Percentiles rank a stretch among this genome's conserved stretches.
Evolutionary conservation across 108 stramenopile species (phyloP).

Genomic region (Cyclotella baltica): DNA sequence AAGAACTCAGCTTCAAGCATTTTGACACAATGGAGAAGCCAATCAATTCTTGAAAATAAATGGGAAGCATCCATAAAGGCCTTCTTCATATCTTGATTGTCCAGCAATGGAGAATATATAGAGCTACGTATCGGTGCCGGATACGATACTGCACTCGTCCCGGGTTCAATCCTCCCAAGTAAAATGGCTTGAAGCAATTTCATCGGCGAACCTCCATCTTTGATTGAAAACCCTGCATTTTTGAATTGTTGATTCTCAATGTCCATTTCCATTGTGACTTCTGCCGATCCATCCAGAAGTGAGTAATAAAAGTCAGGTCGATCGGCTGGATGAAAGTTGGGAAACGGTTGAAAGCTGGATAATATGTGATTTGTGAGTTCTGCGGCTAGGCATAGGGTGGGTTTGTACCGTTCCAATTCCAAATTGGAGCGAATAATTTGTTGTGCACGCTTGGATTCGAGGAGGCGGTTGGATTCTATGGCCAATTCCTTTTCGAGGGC

Average conservation of each 20-base stretch:
- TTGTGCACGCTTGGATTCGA: slow-evolving; percentile 24
- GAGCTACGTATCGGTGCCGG: slow-evolving; percentile 35
- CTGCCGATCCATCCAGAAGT: slow-evolving; percentile 44
- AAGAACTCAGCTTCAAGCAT: slow-evolving; percentile 32
- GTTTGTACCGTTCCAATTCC: slow-evolving; percentile 34
- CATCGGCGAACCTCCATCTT: slow-evolving; percentile 36
- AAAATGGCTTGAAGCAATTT: slow-evolving; percentile 43
- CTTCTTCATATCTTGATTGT: slow-evolving; percentile 4
- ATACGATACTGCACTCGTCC: background rate
- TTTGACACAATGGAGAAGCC: slow-evolving; percentile 28
- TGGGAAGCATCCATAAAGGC: slow-evolving; percentile 9
- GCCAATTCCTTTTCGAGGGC: slow-evolving; percentile 39
- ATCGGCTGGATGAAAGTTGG: slow-evolving; percentile 4
- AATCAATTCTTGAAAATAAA: slow-evolving; percentile 42
- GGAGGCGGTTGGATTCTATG: slow-evolving; percentile 28
- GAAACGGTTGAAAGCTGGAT: slow-evolving; percentile 12
- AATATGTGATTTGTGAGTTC: slow-evolving; percentile 21
- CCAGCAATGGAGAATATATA: slow-evolving; percentile 17
- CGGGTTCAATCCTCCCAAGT: slow-evolving; percentile 24
- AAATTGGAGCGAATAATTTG: slow-evolving; percentile 23
- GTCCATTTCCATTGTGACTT: slow-evolving; percentile 38
- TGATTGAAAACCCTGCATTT: slow-evolving; percentile 41
- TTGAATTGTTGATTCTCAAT: slow-evolving; percentile 2
- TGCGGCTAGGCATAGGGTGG: slow-evolving; percentile 17
- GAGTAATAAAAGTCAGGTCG: slow-evolving; percentile 32